phyloP scores from a whole-genome alignment of 345 rosid genomes.

The Hibiscus mutabilis region DNA sequence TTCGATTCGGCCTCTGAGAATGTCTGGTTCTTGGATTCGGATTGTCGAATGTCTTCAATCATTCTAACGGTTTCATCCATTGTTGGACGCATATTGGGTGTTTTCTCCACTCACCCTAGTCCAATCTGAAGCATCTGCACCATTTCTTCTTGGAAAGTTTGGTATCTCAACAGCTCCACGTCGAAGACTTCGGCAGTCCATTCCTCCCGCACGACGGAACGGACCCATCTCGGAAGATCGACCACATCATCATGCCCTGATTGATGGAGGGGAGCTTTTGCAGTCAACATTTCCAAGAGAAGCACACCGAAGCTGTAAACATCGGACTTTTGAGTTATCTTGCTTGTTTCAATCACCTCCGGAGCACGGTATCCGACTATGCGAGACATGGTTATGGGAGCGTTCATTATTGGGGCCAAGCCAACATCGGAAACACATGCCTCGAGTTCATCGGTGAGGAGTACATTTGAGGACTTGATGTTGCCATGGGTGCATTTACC shows the following conservation, averaged over 20 bases:
- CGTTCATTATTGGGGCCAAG: conserved; percentile 45
- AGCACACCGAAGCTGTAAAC: conserved; percentile 85
- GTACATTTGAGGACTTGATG: conserved; percentile 68
- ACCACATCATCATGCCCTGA: conserved; percentile 50
- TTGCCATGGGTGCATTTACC: conserved; percentile 56
- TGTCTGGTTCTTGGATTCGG: conserved; percentile 40
- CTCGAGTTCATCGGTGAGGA: conserved; percentile 50
- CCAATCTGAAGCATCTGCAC: conserved; percentile 84
- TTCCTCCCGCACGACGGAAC: conserved; percentile 76
- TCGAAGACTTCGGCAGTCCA: conserved; percentile 92
- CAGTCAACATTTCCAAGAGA: conserved; percentile 71
- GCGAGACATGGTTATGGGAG: conserved; percentile 42
- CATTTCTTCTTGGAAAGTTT: conserved; percentile 70
- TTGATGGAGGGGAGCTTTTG: conserved; percentile 57
- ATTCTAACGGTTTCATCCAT: conserved; percentile 59
- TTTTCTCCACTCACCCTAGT: conserved; percentile 52
- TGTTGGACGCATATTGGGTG: conserved; percentile 50
- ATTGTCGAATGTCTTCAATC: conserved; percentile 57
- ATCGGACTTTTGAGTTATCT: conserved; percentile 56
- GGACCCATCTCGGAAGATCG: conserved; percentile 84
- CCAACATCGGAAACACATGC: conserved; percentile 63
- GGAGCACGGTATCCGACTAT: conserved; percentile 67
- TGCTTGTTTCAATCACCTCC: conserved; percentile 57
- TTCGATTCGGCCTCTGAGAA: conserved; percentile 56
- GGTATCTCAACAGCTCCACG: conserved; percentile 59